phyloP scores from a whole-genome alignment of 164 flowering plant species.

The Macadamia tetraphylla region DNA sequence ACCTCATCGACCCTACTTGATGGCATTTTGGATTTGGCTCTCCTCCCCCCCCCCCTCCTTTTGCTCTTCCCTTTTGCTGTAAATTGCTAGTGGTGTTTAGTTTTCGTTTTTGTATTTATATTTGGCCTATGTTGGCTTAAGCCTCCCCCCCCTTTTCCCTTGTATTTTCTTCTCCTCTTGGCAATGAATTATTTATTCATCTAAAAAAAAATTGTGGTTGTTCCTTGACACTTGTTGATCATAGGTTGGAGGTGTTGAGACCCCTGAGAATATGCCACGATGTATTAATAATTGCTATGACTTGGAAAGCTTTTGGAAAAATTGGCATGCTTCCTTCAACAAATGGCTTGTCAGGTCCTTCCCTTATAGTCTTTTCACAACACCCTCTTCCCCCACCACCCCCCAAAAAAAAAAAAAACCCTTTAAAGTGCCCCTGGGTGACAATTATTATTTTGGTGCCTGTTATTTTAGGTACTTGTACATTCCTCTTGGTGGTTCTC shows the following conservation, averaged over 20 bases:
- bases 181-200: too few species aligned
- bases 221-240: constrained; percentile 10
- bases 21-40: too few species aligned
- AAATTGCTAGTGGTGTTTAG: too few species aligned
- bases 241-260: constrained; percentile 77
- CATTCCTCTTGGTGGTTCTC: constrained; percentile 95
- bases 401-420: too few species aligned
- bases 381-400: background rate
- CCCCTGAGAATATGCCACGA: constrained; percentile 92
- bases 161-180: too few species aligned
- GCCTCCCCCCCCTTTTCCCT: too few species aligned
- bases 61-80: too few species aligned
- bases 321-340: constrained; percentile 97
- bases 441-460: constrained; percentile 5
- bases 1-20: too few species aligned
- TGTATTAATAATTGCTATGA: constrained; percentile 91
- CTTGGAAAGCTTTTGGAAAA: constrained; percentile 95
- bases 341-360: constrained; percentile 94
- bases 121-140: too few species aligned
- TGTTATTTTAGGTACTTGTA: constrained; percentile 67
- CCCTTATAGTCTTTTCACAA: background rate
- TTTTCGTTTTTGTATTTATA: too few species aligned
- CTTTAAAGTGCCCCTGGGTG: too few species aligned
- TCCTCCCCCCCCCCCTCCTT: too few species aligned
- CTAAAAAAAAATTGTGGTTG: background rate